Evolutionary conservation across 768 basidiomycete species (phyloP), one percentile per base, ranked within the genome.

Genomic region (Filobasidium wieringae): DNA sequence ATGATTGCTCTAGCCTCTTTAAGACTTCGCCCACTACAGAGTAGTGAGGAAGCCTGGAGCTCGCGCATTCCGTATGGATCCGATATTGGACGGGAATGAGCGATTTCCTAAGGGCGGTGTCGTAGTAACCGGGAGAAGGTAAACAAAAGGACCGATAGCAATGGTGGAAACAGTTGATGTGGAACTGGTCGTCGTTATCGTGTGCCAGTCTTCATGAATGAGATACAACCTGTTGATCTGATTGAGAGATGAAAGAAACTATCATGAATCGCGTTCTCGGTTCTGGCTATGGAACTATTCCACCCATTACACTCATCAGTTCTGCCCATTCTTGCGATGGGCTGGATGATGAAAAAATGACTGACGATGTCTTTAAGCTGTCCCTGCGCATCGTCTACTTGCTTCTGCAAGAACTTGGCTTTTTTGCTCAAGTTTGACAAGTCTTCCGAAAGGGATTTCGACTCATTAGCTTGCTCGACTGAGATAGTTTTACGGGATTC

Each of bases 391-490:
- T 92, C 89, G 55, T 84, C 86, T 69, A 86, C 87, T 68, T 93
- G 89, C 67, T 93, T 93, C 74, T 95, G 91, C 2, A 95, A 79
- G 72, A 85, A 93, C 75, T 92, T 92, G 26, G 83, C 79, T 81
- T 96, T 96, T 76, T 95, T 96, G 41, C 80, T 82, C 36, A 95
- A 72, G 69, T 75, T 88, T 31, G 77, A 78, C 41, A 95, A 83
- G 63, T 95, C 91, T 41, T 93, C 91, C 0, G 82, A 76, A 26
- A 95, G 70, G 53, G 87, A 84, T 68, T 86, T 91, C 73, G 92
- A 88, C 64, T 88, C 84, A 1, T 66, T 66, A 66, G 83, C 83
- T 60, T 93, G 74, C 55, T 87, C 82, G 34, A 77, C 78, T 70
- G 90, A 84, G 83, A 95, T 86, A n/a, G 77, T 74, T 49, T 79